Base-by-base conservation (phyloP, 352 stramenopile genomes). In the Chloridella minuta region DNA sequence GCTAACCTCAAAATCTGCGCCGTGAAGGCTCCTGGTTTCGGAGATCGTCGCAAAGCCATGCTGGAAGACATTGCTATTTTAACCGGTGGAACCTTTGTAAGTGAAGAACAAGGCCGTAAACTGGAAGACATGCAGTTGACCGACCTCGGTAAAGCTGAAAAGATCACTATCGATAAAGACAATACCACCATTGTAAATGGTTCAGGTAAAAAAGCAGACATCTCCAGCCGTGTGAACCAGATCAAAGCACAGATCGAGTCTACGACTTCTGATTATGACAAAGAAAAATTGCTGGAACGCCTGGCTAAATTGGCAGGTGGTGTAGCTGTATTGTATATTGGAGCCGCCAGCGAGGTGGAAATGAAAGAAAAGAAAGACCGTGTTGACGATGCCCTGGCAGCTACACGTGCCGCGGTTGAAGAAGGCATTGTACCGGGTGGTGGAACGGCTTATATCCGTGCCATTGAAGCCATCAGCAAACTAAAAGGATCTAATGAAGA, bases 81-180 rank as follows among this genome's bases (percentile, higher is more conserved):
- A 16, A 94, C 92, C 21, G 91, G 91, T 86, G 91, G 90, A 16
- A 97, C 93, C 16, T 97, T 97, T 86, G 92, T 98, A 21, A 95
- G 93, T 25, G 95, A 98, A 89, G 95, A 98, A 89, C 90, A 98
- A 24, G 95, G 95, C 88, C 93, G 98, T 89, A 96, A 94, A 52
- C 92, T 98, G 2, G 51, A 83, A 83, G 2, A 83, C 10, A 24
- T 83, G 2, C 2, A 83, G 2, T 83, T 83, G 2, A 83, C 2
- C 23, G 2, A 4, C 2, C 4, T 83, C 3, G 92, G 92, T 80
- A 92, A 89, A 80, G 90, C 89, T 28, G 91, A 94, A 80, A 90
- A 91, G 30, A 89, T 93, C 51, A 91, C 93, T 28, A 88, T 94
- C n/a, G 90, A 88, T 52, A 94, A 94, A 88, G 92, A 95, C 87